A percentile compares a stretch with the other conserved stretches of the same genome.
Evolutionary conservation across 2,329 filamentous ascomycete species (phyloP).

Genomic region (Aspergillus clavatus): DNA sequence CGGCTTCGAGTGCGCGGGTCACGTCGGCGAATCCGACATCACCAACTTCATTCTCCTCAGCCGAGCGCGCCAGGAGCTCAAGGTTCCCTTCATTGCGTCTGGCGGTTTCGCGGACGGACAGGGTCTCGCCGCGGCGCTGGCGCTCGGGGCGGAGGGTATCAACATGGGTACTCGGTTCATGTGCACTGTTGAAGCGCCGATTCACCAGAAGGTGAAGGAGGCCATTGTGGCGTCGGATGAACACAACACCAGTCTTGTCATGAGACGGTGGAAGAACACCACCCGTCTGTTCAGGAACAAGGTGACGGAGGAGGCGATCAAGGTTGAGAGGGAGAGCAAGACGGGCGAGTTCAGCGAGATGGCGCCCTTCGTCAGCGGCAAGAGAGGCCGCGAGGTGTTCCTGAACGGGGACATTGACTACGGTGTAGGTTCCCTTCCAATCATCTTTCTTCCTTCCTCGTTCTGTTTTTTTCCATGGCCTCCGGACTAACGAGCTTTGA

Average conservation of each 20-base stretch:
- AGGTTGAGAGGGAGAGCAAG: conserved; percentile 75
- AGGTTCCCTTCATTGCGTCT: conserved; percentile 88
- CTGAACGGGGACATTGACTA: conserved; percentile 84
- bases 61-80: conserved; percentile 75
- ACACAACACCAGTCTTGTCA: conserved; percentile 82
- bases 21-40: conserved; percentile 51
- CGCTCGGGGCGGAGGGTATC: conserved; percentile 84
- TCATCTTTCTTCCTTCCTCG: not conserved
- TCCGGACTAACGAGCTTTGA: conserved; percentile 9
- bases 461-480: not conserved
- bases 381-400: conserved; percentile 87
- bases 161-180: conserved; percentile 99
- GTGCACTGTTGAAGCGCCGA: conserved; percentile 88
- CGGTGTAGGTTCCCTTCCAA: conserved; percentile 62
- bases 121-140: conserved; percentile 84
- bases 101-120: conserved; percentile 94
- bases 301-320: conserved; percentile 71
- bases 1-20: conserved; percentile 90
- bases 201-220: conserved; percentile 91
- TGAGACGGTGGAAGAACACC: conserved; percentile 91
- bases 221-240: conserved; percentile 84
- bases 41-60: conserved; percentile 64
- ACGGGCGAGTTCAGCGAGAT: conserved; percentile 88
- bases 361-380: conserved; percentile 79
- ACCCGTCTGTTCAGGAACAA: conserved; percentile 85